These are phyloP conservation scores for Fagus sylvatica DNA, from an alignment of 306 rosid genomes.

Conservation along the genomic window DNA sequence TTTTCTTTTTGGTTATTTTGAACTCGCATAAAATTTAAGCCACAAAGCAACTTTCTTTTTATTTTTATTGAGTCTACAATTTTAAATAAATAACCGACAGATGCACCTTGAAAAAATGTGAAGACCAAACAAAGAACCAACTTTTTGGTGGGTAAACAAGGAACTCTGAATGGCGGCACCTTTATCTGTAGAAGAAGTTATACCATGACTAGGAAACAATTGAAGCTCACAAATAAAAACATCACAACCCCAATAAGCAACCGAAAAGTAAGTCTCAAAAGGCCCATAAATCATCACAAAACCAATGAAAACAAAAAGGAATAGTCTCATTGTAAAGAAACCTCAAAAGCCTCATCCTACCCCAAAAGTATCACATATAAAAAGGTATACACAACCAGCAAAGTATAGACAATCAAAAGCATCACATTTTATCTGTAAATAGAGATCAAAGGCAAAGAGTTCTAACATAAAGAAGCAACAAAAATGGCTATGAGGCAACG, in stretches of 20 bases:
- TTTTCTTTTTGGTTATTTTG: too few relatives aligned
- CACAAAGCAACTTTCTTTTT: too few relatives aligned
- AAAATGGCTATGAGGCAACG: constrained; percentile 45
- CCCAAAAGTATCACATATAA: neutral
- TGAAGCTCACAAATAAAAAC: neutral
- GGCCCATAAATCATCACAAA: constrained; percentile 9
- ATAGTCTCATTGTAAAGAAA: constrained; percentile 37
- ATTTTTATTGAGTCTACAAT: neutral
- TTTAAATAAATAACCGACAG: neutral
- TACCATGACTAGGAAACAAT: constrained; percentile 7
- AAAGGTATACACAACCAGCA: neutral
- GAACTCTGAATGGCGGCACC: neutral
- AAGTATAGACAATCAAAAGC: neutral
- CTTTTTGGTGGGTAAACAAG: neutral
- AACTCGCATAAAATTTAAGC: too few relatives aligned
- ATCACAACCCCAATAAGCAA: neutral
- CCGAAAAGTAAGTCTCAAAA: neutral
- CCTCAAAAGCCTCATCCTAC: neutral
- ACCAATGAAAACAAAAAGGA: constrained; percentile 33
- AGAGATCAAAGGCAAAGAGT: neutral
- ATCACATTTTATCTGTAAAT: neutral
- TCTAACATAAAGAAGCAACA: neutral
- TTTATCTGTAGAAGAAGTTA: constrained; percentile 32
- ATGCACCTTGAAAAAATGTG: constrained; percentile 7
- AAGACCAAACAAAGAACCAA: constrained; percentile 36